Base-by-base conservation (phyloP, 2,329 filamentous ascomycete genomes). In the Trichoderma koningii region DNA sequence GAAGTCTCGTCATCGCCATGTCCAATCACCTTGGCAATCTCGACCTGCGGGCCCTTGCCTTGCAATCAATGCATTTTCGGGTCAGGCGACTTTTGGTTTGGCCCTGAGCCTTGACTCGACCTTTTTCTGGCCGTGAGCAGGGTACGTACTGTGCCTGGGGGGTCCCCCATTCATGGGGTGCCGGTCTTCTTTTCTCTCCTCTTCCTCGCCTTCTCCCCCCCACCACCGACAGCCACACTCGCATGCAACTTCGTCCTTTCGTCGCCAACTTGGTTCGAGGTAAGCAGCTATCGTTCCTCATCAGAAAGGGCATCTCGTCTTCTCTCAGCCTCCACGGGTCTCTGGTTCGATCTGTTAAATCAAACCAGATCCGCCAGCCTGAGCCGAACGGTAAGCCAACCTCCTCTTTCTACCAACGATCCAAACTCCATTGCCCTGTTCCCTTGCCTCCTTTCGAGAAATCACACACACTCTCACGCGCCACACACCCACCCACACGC, bases 21-120 rank as follows among this genome's bases (percentile, higher is more conserved):
- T 26, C 30, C 45, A 30, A n/a, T 42, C 12, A 42, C 55, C 55
- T 57, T 47, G 56, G 56, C 56, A 60, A 60, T 50, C 56, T 50
- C 45, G 44, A 60, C 30, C 19, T 23, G 30, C 30, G 59, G 47
- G 59, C 48, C 59, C 59, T 62, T 34, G 59, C 59, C 59, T 51
- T 34, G 59, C 59, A 6, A 38, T 38, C 28, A 21, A 21, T 44
- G 57, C 47, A 61, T 61, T 38, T 61, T 34, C 10, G 59, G 59
- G 59, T 62, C 59, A 62, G 59, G 59, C 59, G 59, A 62, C 59
- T 60, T 38, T 38, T 60, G 45, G n/a, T 34, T 42, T 19, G n/a
- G 34, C 41, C 21, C 30, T 42, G 15, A 19, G 26, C 23, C 21
- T 26, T 28, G 56, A 57, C 26, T 60, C 19, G 56, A 51, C 56